Evolutionary conservation across 2,329 filamentous ascomycete genomes (phyloP).

Genomic region (Penicillium sp.): DNA sequence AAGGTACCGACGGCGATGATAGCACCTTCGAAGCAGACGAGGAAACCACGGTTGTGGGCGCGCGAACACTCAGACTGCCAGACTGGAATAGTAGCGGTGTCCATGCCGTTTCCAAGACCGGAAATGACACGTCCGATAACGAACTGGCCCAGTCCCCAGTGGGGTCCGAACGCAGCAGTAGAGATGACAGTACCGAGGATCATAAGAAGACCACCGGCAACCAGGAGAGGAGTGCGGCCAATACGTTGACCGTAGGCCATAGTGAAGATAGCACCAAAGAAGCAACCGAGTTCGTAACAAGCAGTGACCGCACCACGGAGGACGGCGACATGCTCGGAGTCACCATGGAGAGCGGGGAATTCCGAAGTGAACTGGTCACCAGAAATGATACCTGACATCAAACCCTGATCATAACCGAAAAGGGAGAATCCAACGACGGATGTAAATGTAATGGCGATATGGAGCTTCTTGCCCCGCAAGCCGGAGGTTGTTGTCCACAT

Average conservation of each 20-base stretch:
- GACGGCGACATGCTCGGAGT: constrained; percentile 34
- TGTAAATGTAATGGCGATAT: constrained; percentile 27
- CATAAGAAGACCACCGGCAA: constrained; percentile 54
- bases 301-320: constrained; percentile 52
- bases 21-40: constrained; percentile 36
- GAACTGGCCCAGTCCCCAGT: constrained; percentile 41
- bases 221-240: constrained; percentile 45
- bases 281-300: constrained; percentile 52
- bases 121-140: constrained; percentile 39
- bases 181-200: constrained; percentile 34
- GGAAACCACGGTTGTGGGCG: constrained; percentile 35
- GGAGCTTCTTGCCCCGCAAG: constrained; percentile 25
- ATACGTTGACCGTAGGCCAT: constrained; percentile 29
- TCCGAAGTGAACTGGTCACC: constrained; percentile 26
- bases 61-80: constrained; percentile 40
- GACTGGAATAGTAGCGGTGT: constrained; percentile 41
- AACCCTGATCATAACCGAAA: constrained; percentile 38
- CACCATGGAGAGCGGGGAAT: constrained; percentile 22
- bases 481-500: constrained; percentile 35
- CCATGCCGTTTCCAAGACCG: constrained; percentile 39
- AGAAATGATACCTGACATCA: constrained; percentile 34
- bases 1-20: constrained; percentile 35
- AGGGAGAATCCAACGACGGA: constrained; percentile 54
- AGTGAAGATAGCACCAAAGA: constrained; percentile 35
- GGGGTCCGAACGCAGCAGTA: constrained; percentile 18